A percentile compares a stretch with the other conserved stretches of the same genome.
Evolutionary conservation across 2,329 filamentous ascomycete genomes (phyloP).

Genomic region (Colletotrichum endophyticum): DNA sequence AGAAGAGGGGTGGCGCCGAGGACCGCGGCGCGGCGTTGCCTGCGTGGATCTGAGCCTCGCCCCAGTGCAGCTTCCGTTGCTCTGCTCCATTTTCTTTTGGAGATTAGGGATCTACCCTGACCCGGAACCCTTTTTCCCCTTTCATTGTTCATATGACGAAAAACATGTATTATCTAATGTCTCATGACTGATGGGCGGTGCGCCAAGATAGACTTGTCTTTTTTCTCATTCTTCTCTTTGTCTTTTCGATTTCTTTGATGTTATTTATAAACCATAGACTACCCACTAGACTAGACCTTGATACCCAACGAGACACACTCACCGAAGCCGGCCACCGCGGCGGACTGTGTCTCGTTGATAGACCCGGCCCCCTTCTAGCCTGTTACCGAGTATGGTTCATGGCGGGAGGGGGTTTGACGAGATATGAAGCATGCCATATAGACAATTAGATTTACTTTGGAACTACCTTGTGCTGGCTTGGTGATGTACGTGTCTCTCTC

Average conservation of each 20-base stretch:
- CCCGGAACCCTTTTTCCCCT: neutral
- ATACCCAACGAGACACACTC: neutral
- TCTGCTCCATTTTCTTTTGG: neutral
- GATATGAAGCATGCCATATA: neutral
- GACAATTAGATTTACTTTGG: neutral
- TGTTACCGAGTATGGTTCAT: neutral
- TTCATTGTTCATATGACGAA: neutral
- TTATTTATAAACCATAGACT: neutral
- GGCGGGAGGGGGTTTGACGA: neutral
- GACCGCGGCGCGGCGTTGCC: neutral
- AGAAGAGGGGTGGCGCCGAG: constrained; percentile 19
- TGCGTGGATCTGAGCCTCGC: neutral
- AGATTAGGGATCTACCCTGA: fast-evolving
- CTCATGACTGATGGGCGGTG: neutral
- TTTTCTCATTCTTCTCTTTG: neutral
- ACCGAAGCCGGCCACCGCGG: neutral
- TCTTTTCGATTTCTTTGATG: neutral
- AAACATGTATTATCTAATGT: neutral
- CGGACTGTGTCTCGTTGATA: neutral
- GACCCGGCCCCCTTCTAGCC: neutral
- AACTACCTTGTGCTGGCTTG: neutral
- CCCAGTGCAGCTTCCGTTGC: neutral
- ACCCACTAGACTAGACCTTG: neutral
- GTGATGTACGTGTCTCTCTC: neutral
- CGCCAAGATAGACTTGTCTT: neutral